These are phyloP conservation scores for Chlamydomonas incerta DNA, from an alignment of 139 green algal genomes.

Conservation along the genomic window DNA sequence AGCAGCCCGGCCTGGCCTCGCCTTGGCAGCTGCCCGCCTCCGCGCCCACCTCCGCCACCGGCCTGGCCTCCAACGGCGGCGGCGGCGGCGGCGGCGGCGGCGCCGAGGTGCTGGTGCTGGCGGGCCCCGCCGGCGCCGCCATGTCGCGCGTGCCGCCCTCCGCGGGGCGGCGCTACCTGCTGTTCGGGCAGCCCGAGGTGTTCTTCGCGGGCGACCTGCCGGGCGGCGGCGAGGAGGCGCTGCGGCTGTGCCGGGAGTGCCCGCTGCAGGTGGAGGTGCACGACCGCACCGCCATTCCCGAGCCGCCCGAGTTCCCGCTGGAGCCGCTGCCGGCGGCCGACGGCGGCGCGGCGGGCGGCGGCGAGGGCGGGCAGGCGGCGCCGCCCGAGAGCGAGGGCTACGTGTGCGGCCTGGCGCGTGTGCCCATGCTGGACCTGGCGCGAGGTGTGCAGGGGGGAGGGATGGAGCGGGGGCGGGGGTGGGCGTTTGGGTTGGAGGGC, in stretches of 20 bases:
- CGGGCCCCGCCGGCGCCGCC: slow-evolving; percentile 7
- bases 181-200: slow-evolving; percentile 48
- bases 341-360: not conserved
- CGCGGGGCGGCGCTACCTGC: slow-evolving; percentile 11
- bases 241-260: slow-evolving; percentile 39
- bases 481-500: not conserved
- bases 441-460: not conserved
- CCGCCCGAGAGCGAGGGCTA: slow-evolving; percentile 48
- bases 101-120: not conserved
- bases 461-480: not conserved
- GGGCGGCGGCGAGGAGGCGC: slow-evolving; percentile 42
- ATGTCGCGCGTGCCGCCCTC: slow-evolving; percentile 6
- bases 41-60: not conserved
- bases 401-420: slow-evolving; percentile 50
- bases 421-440: slow-evolving; percentile 49
- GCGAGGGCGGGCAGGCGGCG: not conserved
- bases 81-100: not conserved
- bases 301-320: slow-evolving; percentile 61
- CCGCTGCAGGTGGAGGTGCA: slow-evolving; percentile 59
- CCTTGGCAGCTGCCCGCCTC: slow-evolving; percentile 21
- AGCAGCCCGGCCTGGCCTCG: slow-evolving; percentile 33
- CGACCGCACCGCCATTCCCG: slow-evolving; percentile 56
- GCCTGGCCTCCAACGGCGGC: not conserved
- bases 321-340: no score
- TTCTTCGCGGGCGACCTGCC: slow-evolving; percentile 44